These are phyloP conservation scores for Rhodotorula kratochvilovae DNA, from an alignment of 768 basidiomycete species.

Conservation along the genomic window DNA sequence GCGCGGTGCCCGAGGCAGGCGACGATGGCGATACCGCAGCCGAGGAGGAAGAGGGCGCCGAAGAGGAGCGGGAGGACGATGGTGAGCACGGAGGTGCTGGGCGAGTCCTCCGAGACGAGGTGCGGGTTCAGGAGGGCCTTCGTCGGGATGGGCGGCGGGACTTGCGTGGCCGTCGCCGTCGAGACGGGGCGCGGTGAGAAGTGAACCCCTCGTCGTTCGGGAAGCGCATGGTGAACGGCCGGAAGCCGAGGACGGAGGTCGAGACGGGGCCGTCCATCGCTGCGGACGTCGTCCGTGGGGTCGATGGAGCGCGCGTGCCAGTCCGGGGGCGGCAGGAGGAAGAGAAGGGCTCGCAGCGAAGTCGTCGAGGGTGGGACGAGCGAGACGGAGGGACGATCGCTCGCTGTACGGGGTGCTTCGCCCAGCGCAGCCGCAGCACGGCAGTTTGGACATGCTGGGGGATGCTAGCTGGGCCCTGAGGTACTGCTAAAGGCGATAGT, in stretches of 20 bases:
- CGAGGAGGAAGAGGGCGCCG: neutral
- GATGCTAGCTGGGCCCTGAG: no score
- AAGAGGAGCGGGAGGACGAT: conserved; percentile 6
- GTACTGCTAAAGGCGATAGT: no score
- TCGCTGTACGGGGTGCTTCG: no score
- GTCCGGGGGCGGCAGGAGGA: no score
- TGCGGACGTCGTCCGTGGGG: neutral
- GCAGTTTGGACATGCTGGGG: no score
- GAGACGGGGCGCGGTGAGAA: neutral
- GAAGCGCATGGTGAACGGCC: neutral
- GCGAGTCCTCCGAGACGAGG: neutral
- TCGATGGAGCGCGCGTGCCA: no score
- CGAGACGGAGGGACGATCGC: no score
- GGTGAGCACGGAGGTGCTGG: neutral
- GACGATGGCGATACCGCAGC: neutral
- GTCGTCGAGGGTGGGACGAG: no score
- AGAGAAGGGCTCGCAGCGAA: no score
- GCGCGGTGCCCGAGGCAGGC: neutral
- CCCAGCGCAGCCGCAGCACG: no score
- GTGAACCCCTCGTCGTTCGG: neutral
- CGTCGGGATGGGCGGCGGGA: neutral
- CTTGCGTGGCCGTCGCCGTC: neutral
- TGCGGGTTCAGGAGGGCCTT: neutral
- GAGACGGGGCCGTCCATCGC: neutral
- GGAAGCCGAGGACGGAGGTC: neutral